A percentile compares a stretch with the other conserved stretches of the same genome.
phyloP scores from a whole-genome alignment of 148 eudicot genomes.

The Nyssa sinensis region DNA sequence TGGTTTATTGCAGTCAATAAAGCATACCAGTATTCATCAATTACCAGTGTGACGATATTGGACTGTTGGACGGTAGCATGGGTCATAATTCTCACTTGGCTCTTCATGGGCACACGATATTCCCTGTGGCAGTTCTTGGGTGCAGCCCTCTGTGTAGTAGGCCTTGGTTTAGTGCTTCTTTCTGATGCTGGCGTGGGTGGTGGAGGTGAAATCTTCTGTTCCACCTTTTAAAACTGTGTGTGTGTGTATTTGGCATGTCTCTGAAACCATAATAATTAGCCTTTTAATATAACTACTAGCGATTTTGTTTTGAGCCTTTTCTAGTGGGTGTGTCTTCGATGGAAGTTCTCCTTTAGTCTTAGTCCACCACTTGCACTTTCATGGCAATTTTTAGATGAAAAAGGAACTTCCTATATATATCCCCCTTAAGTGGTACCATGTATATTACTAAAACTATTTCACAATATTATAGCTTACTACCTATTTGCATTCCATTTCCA shows the following conservation, averaged over 20 bases:
- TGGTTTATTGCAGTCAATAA: constrained; percentile 59
- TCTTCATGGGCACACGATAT: constrained; percentile 66
- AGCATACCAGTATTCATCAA: constrained; percentile 78
- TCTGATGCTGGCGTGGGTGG: constrained; percentile 79
- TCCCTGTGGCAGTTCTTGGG: constrained; percentile 76
- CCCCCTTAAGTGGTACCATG: not conserved
- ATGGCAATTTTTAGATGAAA: not conserved
- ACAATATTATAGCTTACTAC: not conserved
- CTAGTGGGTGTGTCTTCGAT: not conserved
- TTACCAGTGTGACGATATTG: constrained; percentile 79
- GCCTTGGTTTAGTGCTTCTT: constrained; percentile 69
- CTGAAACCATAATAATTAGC: not conserved
- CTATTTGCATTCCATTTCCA: constrained; percentile 38
- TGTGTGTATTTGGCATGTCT: not conserved
- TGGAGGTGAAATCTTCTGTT: constrained; percentile 52
- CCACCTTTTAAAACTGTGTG: not conserved
- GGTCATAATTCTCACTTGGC: constrained; percentile 79
- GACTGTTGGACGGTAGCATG: constrained; percentile 88
- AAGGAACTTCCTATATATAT: not conserved
- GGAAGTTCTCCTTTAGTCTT: not conserved
- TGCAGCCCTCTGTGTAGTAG: constrained; percentile 59
- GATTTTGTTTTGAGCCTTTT: not conserved
- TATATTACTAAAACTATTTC: not conserved
- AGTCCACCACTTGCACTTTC: not conserved
- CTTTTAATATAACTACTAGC: not conserved